These are phyloP conservation scores for Wallacemonas sp. DNA, from an alignment of 208 protist species.

Conservation along the genomic window DNA sequence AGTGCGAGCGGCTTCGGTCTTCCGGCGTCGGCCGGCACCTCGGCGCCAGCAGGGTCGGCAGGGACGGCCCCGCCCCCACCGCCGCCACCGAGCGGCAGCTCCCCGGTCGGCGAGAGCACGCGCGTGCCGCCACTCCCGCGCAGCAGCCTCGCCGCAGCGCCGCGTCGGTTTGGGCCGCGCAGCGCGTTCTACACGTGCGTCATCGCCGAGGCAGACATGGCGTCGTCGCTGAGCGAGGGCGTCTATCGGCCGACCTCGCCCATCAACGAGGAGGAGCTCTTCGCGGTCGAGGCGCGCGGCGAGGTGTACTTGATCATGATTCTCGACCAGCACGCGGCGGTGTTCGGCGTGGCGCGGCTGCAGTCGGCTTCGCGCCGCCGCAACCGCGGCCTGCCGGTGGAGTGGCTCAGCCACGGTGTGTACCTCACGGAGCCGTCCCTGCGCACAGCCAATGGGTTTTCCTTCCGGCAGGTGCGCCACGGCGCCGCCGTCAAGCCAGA, in stretches of 20 bases:
- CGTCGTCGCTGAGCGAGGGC: slow-evolving; percentile 47
- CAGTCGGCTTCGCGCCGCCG: slow-evolving; percentile 22
- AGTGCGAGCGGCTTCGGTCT: slow-evolving; percentile 7
- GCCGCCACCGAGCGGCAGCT: slow-evolving; percentile 16
- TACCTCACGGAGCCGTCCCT: slow-evolving; percentile 40
- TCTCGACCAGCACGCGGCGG: slow-evolving; percentile 29
- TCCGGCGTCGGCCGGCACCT: neutral
- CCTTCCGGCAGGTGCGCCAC: slow-evolving; percentile 56
- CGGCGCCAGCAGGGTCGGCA: slow-evolving; percentile 11
- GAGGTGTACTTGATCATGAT: slow-evolving; percentile 48
- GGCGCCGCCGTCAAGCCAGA: slow-evolving; percentile 60
- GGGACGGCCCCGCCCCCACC: slow-evolving; percentile 17
- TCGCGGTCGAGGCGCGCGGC: slow-evolving; percentile 30
- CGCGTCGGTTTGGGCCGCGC: neutral
- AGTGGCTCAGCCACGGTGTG: slow-evolving; percentile 70
- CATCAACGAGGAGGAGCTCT: slow-evolving; percentile 45
- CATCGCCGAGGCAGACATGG: slow-evolving; percentile 47
- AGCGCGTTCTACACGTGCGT: slow-evolving; percentile 31
- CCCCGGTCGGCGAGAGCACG: neutral
- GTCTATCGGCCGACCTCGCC: slow-evolving; percentile 43
- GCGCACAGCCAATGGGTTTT: slow-evolving; percentile 27
- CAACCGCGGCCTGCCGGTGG: slow-evolving; percentile 33
- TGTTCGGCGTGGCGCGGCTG: slow-evolving; percentile 67
- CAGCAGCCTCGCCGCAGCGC: slow-evolving; percentile 6
- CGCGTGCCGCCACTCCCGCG: slow-evolving; percentile 11